These are phyloP conservation scores for Quercus phellos DNA, from an alignment of 331 rosid genomes.

Conservation along the genomic window DNA sequence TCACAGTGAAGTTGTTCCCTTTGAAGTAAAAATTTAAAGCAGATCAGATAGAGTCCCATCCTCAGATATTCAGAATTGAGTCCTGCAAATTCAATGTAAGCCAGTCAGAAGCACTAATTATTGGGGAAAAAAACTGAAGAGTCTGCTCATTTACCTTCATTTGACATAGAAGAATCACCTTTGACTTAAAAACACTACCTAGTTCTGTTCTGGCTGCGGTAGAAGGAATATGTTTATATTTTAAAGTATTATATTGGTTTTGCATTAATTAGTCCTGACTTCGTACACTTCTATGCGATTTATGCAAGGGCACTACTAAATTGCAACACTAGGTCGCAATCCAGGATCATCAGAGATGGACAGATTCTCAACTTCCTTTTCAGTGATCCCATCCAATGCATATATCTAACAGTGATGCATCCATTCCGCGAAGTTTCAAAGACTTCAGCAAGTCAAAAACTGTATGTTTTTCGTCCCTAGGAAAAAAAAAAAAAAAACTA, in stretches of 20 bases:
- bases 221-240: not conserved
- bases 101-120: slow-evolving; percentile 22
- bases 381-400: not conserved
- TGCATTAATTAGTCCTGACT: slow-evolving; percentile 17
- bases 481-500: slow-evolving; percentile 20
- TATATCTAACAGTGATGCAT: not conserved
- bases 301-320: slow-evolving; percentile 17
- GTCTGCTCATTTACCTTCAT: slow-evolving; percentile 12
- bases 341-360: not conserved
- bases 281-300: slow-evolving; percentile 11
- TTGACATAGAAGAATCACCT: slow-evolving; percentile 1
- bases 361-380: slow-evolving; percentile 9
- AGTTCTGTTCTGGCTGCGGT: slow-evolving; percentile 6
- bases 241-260: not conserved
- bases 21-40: slow-evolving; percentile 15
- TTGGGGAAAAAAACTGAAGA: not conserved
- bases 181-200: not conserved
- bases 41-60: slow-evolving; percentile 1
- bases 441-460: slow-evolving; percentile 7
- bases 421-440: slow-evolving; percentile 12
- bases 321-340: not conserved
- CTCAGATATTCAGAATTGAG: not conserved
- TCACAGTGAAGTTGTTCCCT: slow-evolving; percentile 4
- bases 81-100: slow-evolving; percentile 7
- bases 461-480: too few species aligned